These are phyloP conservation scores for Phialocephala sp. DNA, from an alignment of 2,329 filamentous ascomycete genomes.

Conservation along the genomic window DNA sequence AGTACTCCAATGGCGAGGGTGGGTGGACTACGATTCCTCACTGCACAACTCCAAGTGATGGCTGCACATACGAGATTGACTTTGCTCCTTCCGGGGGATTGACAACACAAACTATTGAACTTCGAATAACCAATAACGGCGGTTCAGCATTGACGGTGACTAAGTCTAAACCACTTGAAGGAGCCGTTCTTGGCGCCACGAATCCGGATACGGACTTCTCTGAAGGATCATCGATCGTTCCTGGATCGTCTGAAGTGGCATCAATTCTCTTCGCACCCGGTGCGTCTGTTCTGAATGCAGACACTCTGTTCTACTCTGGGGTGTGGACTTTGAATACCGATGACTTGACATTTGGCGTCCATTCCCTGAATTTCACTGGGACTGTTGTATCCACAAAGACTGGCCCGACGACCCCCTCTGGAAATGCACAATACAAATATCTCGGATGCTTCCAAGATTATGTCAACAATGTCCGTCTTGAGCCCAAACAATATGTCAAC, in stretches of 20 bases:
- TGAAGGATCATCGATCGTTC: slow-evolving; percentile 37
- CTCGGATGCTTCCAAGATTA: slow-evolving; percentile 27
- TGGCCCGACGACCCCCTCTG: slow-evolving; percentile 13
- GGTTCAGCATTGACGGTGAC: slow-evolving; percentile 38
- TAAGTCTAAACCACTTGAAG: slow-evolving; percentile 39
- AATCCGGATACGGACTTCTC: slow-evolving; percentile 34
- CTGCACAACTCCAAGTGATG: slow-evolving; percentile 8
- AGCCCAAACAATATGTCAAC: slow-evolving; percentile 18
- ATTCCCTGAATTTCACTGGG: slow-evolving; percentile 23
- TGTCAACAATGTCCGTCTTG: slow-evolving; percentile 19
- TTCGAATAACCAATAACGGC: slow-evolving; percentile 38
- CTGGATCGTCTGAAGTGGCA: slow-evolving; percentile 28
- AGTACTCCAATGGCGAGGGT: slow-evolving; percentile 24
- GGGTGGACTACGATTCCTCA: slow-evolving; percentile 22
- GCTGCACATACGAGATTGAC: slow-evolving; percentile 20
- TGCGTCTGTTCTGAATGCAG: slow-evolving; percentile 16
- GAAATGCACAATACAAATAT: slow-evolving; percentile 20
- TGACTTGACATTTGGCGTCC: slow-evolving; percentile 27
- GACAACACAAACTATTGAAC: slow-evolving; percentile 31
- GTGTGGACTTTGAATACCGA: slow-evolving; percentile 28
- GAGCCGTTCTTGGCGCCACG: slow-evolving; percentile 34
- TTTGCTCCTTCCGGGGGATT: slow-evolving; percentile 30
- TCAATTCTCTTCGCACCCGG: slow-evolving; percentile 33
- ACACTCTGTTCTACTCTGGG: slow-evolving; percentile 13
- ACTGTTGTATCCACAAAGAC: slow-evolving; percentile 12